These are phyloP conservation scores for Cyberlindnera petersonii DNA, from an alignment of 805 yeast genomes.

Conservation along the genomic window DNA sequence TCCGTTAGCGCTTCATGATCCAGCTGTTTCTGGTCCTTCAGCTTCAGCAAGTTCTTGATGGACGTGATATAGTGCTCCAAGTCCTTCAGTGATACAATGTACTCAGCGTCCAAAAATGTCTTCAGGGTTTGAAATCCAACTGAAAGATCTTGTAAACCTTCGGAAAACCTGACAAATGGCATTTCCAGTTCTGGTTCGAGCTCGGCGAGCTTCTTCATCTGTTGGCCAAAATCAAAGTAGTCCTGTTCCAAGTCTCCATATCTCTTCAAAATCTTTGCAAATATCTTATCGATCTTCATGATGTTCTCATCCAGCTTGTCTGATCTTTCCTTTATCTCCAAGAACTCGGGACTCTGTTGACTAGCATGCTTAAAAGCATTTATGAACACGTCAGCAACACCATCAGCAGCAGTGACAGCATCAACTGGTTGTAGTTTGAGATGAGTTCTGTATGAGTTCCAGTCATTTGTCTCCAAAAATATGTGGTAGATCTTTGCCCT, in stretches of 20 bases:
- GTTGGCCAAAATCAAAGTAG: constrained; percentile 65
- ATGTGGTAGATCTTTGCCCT: constrained; percentile 66
- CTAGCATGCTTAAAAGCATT: constrained; percentile 84
- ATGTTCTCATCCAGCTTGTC: constrained; percentile 84
- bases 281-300: constrained; percentile 71
- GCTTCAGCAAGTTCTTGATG: constrained; percentile 63
- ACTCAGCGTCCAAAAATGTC: constrained; percentile 67
- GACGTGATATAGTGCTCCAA: constrained; percentile 75
- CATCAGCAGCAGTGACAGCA: constrained; percentile 41
- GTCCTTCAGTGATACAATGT: constrained; percentile 78
- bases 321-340: constrained; percentile 76
- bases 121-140: constrained; percentile 41
- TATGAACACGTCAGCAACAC: constrained; percentile 86
- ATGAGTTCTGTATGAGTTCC: constrained; percentile 65
- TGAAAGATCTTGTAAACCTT: constrained; percentile 42
- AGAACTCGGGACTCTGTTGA: constrained; percentile 68
- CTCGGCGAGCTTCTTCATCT: constrained; percentile 61
- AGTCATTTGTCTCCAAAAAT: constrained; percentile 69
- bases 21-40: constrained; percentile 86
- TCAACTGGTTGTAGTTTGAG: constrained; percentile 35
- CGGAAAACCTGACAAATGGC: constrained; percentile 41
- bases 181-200: constrained; percentile 42
- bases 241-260: constrained; percentile 73
- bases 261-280: constrained; percentile 64
- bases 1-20: constrained; percentile 85